phyloP scores from a whole-genome alignment of 192 early-diverging fungal genomes.

The Mortierella hygrophila region DNA sequence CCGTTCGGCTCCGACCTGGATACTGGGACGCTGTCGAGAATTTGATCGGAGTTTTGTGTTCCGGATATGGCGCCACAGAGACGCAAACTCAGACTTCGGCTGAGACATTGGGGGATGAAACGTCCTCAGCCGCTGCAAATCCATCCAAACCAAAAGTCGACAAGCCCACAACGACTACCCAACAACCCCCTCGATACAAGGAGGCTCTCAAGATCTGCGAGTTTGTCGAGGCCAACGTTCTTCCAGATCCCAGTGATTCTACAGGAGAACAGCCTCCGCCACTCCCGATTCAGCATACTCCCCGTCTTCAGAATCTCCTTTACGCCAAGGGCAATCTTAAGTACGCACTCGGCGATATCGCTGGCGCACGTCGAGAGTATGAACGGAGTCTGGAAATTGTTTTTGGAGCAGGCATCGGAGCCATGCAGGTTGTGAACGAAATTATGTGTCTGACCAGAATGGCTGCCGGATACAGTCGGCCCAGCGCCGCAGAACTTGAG shows the following conservation, averaged over 20 bases:
- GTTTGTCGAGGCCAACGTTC: conserved; percentile 76
- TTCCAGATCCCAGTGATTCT: conserved; percentile 43
- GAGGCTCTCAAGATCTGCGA: conserved; percentile 90
- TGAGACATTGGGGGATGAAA: conserved; percentile 6
- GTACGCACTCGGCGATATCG: conserved; percentile 79
- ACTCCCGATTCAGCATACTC: conserved; percentile 73
- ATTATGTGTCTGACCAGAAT: conserved; percentile 43
- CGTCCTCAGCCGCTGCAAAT: conserved; percentile 20
- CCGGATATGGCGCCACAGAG: conserved; percentile 49
- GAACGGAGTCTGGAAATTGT: conserved; percentile 84
- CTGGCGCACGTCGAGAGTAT: conserved; percentile 83
- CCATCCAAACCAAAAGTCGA: conserved; percentile 22
- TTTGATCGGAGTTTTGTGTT: conserved; percentile 84
- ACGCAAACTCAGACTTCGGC: conserved; percentile 21
- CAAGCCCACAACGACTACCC: conserved; percentile 13
- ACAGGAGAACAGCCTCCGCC: conserved; percentile 52
- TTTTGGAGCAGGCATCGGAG: conserved; percentile 61
- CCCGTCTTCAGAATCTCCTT: conserved; percentile 84
- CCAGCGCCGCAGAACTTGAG: conserved; percentile 31
- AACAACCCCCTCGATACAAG: conserved; percentile 68
- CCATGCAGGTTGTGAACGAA: conserved; percentile 47
- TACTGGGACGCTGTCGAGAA: conserved; percentile 96
- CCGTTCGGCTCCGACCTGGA: conserved; percentile 85
- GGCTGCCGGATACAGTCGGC: conserved; percentile 45
- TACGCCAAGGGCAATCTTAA: conserved; percentile 90